Base-by-base conservation (phyloP, 768 basidiomycete species). In the Stropharia rugosoannulata region DNA sequence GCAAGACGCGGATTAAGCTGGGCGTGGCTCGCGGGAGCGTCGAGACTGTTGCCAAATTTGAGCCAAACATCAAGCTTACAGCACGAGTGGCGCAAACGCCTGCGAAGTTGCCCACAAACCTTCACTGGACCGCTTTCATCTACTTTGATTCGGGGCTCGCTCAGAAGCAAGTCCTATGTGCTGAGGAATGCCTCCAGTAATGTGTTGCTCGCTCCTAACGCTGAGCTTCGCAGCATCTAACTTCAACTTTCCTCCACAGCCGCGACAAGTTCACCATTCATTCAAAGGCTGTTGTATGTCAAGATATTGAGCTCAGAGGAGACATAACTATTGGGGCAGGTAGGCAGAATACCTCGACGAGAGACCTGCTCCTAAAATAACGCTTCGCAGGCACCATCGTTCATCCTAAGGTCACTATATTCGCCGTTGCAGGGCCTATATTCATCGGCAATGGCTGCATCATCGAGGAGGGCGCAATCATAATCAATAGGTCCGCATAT, bases 281-380 rank as follows among this genome's bases (percentile, higher is more conserved):
- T 61, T 90, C 94, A 2, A 93, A 87, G 67, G 90, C 93, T 5
- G 81, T 96, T 46, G 89, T 98, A 27, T 93, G 92, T 67, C 90
- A 93, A 66, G 95, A 97, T 74, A 91, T 93, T 29, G 95, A 98
- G 59, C 79, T 98, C 62, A 92, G 93, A 68, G 96, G 97, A 49
- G 90, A 95, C 64, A 90, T 96, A 51, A 95, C 94, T 16, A 89
- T 99, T 55, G 95, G 94, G 25, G 79, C 90, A 67, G 90, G 92
- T 85, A 49, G 5, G 61, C 19, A 40, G 16, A 9, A 48, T 29
- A 2, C 19, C 36, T 27, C 45, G 19, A 5, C 12, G 44, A 22
- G 5, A 49, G 32, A 12, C 1, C 9, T 44, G 18, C 37, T 38
- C 36, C 48, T 12, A 37, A 18, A 4, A 29, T 13, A 40, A 41